phyloP scores from a whole-genome alignment of 371 early-diverging fungal species.

The Mucor indicus region DNA sequence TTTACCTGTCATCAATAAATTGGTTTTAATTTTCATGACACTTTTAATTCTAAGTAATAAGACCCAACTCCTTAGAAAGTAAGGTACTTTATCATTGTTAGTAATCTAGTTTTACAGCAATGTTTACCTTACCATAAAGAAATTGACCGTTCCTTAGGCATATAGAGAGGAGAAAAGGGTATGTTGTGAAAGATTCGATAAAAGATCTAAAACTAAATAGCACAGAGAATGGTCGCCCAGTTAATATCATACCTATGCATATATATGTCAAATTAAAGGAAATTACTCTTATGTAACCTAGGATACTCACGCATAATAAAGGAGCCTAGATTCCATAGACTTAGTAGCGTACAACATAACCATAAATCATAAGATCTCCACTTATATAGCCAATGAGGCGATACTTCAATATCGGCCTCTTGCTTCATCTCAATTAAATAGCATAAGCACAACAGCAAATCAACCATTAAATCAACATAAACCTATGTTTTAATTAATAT shows the following conservation, averaged over 20 bases:
- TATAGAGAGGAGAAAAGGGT: constrained; percentile 51
- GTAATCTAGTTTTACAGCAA: neutral
- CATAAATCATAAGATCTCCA: constrained; percentile 53
- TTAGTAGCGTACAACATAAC: constrained; percentile 47
- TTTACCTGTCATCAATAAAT: constrained; percentile 48
- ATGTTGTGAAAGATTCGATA: constrained; percentile 52
- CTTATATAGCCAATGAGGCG: constrained; percentile 62
- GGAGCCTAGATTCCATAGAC: constrained; percentile 37
- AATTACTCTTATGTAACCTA: too few relatives aligned
- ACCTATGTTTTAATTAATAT: constrained; percentile 33
- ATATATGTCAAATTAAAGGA: too few relatives aligned
- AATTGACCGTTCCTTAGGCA: constrained; percentile 50
- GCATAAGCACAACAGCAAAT: constrained; percentile 59
- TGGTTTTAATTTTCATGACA: constrained; percentile 54
- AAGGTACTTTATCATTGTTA: constrained; percentile 42
- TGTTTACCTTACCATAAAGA: constrained; percentile 41
- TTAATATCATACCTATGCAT: too few relatives aligned
- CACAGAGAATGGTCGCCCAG: constrained; percentile 24
- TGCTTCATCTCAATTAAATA: constrained; percentile 67
- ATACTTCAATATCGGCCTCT: constrained; percentile 38
- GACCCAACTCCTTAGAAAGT: constrained; percentile 63
- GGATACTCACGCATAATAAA: constrained; percentile 44
- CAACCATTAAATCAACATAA: constrained; percentile 54
- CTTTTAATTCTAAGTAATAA: constrained; percentile 56
- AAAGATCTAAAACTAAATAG: constrained; percentile 49